Evolutionary conservation across 352 stramenopile species (phyloP).

Genomic region (Pythium biforme): DNA sequence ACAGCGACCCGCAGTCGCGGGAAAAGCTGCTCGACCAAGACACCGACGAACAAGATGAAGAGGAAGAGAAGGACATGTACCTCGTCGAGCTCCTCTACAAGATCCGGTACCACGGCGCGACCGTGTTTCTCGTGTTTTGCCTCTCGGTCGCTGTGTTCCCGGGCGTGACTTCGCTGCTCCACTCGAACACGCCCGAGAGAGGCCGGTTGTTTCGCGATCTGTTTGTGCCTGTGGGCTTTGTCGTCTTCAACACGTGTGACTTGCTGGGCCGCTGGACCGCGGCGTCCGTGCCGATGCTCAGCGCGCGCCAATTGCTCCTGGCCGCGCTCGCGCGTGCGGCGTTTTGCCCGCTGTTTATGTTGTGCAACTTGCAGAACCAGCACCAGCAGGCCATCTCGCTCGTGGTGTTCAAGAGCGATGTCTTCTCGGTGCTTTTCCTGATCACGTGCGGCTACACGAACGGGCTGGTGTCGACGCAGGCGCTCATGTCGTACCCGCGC

Average conservation of each 20-base stretch:
- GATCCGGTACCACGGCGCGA: conserved; percentile 56
- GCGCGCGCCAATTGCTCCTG: conserved; percentile 34
- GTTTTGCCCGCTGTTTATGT: conserved; percentile 71
- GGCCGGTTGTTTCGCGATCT: conserved; percentile 56
- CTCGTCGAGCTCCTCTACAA: conserved; percentile 27
- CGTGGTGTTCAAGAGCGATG: conserved; percentile 75
- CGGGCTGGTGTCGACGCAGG: conserved; percentile 63
- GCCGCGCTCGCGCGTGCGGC: conserved; percentile 40
- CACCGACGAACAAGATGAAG: conserved; percentile 11
- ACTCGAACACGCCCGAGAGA: conserved; percentile 45
- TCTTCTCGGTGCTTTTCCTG: conserved; percentile 57
- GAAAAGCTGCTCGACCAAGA: conserved; percentile 17
- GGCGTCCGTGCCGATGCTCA: conserved; percentile 34
- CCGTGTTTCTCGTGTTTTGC: conserved; percentile 77
- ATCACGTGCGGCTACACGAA: conserved; percentile 66
- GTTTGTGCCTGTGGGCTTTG: conserved; percentile 75
- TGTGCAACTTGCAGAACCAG: conserved; percentile 80
- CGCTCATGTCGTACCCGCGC: conserved; percentile 77
- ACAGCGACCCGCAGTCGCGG: conserved; percentile 7
- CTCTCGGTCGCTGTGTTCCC: conserved; percentile 78
- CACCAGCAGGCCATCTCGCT: conserved; percentile 56
- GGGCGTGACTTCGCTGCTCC: conserved; percentile 68
- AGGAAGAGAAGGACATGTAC: conserved; percentile 27
- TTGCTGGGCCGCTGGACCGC: conserved; percentile 62
- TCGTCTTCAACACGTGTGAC: conserved; percentile 79